Evolutionary conservation across 2,329 filamentous ascomycete species (phyloP).

Genomic region (Teratosphaeria nubilosa): DNA sequence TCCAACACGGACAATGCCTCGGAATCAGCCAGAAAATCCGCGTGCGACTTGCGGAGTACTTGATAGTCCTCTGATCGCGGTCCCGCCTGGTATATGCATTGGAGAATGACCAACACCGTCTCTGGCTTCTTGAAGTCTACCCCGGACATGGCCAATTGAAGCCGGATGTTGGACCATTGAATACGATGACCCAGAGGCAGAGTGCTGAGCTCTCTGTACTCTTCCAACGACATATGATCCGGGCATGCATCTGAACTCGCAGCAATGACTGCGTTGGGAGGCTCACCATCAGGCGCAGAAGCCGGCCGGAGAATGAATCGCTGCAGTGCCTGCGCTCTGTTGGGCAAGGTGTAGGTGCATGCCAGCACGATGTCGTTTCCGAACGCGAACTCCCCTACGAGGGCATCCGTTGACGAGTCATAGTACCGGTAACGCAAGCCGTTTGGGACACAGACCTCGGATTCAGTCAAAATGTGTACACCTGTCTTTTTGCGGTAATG

Average conservation of each 20-base stretch:
- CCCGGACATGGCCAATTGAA: constrained; percentile 42
- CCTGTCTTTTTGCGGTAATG: constrained; percentile 39
- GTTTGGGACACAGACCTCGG: constrained; percentile 37
- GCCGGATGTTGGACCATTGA: constrained; percentile 40
- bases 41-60: constrained; percentile 39
- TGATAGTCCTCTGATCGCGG: constrained; percentile 27
- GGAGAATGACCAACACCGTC: constrained; percentile 40
- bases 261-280: constrained; percentile 22
- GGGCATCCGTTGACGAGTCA: constrained; percentile 25
- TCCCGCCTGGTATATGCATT: constrained; percentile 47
- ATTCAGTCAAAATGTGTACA: constrained; percentile 26
- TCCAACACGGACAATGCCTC: constrained; percentile 5
- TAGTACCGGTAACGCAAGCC: constrained; percentile 40
- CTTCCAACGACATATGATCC: constrained; percentile 36
- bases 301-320: constrained; percentile 24
- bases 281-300: constrained; percentile 5
- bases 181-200: constrained; percentile 37
- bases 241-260: constrained; percentile 44
- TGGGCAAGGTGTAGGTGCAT: constrained; percentile 33
- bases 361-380: constrained; percentile 5
- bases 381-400: constrained; percentile 2
- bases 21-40: constrained; percentile 32
- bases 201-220: constrained; percentile 44
- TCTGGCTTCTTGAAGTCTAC: constrained; percentile 51
- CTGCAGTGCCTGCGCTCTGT: constrained; percentile 20